These are phyloP conservation scores for Zanthoxylum bungeanum DNA, from an alignment of 345 rosid genomes.

Conservation along the genomic window DNA sequence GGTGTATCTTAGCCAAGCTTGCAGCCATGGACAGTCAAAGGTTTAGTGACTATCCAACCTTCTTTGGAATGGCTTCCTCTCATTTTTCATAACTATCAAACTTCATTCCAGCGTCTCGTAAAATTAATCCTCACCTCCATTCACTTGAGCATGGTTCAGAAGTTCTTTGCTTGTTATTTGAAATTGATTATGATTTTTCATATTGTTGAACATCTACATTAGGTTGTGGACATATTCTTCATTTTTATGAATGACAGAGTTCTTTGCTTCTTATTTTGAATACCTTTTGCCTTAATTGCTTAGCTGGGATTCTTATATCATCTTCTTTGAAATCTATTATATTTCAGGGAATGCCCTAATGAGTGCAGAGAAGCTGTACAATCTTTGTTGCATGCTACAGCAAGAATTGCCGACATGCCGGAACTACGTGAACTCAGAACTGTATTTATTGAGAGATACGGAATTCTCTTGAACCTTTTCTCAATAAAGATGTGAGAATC, in stretches of 20 bases:
- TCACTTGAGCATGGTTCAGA: not conserved
- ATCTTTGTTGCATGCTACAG: constrained; percentile 78
- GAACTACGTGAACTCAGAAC: constrained; percentile 72
- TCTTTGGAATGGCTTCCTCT: not conserved
- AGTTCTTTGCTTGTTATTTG: not conserved
- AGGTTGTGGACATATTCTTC: not conserved
- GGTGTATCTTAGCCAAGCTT: constrained; percentile 44
- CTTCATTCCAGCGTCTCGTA: not conserved
- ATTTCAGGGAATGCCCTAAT: constrained; percentile 74
- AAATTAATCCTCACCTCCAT: not conserved
- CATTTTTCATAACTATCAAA: not conserved
- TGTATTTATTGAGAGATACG: constrained; percentile 59
- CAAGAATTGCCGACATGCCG: constrained; percentile 79
- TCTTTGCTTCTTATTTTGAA: not conserved
- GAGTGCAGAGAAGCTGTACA: constrained; percentile 77
- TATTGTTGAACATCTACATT: not conserved
- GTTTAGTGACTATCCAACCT: constrained; percentile 27
- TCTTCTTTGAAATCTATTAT: not conserved
- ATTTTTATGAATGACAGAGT: not conserved
- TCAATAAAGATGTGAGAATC: constrained; percentile 54
- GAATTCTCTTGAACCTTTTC: constrained; percentile 39
- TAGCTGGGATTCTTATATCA: not conserved
- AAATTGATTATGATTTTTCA: not conserved
- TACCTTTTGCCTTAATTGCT: not conserved
- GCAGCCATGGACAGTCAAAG: constrained; percentile 56